Base-by-base conservation (phyloP, 1,139 yeast genomes). In the Protomyces gravidus region DNA sequence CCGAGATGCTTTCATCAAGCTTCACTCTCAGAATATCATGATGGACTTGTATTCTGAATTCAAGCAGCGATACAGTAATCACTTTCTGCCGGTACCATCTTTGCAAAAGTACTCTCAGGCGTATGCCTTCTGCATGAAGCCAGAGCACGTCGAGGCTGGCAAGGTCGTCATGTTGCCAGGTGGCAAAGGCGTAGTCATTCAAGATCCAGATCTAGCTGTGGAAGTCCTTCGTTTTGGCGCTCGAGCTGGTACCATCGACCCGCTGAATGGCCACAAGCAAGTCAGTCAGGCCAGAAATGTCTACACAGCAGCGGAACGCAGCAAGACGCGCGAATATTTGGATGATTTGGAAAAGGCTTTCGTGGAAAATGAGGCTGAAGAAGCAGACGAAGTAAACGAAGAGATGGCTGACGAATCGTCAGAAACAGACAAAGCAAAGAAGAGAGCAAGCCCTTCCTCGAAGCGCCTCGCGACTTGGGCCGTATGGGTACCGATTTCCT, bases 11-110 rank as follows among this genome's bases (percentile, higher is more conserved):
- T 92, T 92, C 72, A 86, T 92, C 63, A 75, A 79, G 52, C 76
- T 92, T 62, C 97, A 92, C 71, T 80, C 80, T 62, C 83, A 80
- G 28, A 84, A 89, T 71, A 76, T 90, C 67, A 80, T 92, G 67
- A 79, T 78, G 47, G 80, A 82, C 67, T 77, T 94, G 60, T 81
- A 83, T 63, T 80, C 81, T 32, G 99, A 92, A 72, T 89, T 92
- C 69, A 86, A 83, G 67, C 80, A 80, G 66, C 81, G 98, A 65
- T 92, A 90, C 69, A 79, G 76, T 63, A 87, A 87, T 15, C 84
- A 82, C 65, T 61, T 72, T 63, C 76, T 87, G 53, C 85, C 85
- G 61, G 64, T 83, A 9, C 76, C 82, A 2, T 74, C 75, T 40
- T 78, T 89, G 46, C 81, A 83, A 9, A 75, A 75, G 45, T 75